Conservation (phyloP, 371 early-diverging fungal species). For the Actinomucor elegans region DNA sequence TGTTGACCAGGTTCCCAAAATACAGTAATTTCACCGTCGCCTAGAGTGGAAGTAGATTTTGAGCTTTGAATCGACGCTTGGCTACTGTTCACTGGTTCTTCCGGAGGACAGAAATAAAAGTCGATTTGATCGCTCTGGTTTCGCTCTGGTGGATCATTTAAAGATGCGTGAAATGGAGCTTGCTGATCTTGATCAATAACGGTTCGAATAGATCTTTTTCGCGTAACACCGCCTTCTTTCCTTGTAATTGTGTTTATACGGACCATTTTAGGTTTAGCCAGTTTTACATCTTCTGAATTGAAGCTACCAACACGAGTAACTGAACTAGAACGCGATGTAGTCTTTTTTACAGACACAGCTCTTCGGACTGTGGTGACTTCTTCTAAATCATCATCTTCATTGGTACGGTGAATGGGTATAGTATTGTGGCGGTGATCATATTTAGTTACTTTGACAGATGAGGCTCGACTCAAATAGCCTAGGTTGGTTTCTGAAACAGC, state of each 20-base stretch:
- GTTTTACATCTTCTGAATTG: constrained; percentile 1
- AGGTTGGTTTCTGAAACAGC: too few species aligned
- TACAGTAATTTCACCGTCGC: constrained; percentile 42
- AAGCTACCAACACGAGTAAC: constrained; percentile 6
- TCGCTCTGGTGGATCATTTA: neutral
- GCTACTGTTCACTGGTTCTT: constrained; percentile 4
- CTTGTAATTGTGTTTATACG: constrained; percentile 22
- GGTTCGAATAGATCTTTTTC: constrained; percentile 29
- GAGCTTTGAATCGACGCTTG: constrained; percentile 19
- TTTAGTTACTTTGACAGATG: constrained; percentile 39
- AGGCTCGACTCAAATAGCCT: constrained; percentile 18
- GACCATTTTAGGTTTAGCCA: constrained; percentile 30
- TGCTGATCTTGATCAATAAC: neutral
- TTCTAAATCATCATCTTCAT: constrained; percentile 1
- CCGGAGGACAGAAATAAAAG: constrained; percentile 20
- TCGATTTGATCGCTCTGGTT: constrained; percentile 6
- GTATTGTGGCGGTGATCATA: constrained; percentile 27
- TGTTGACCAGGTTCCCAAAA: constrained; percentile 18
- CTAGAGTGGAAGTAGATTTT: constrained; percentile 22
- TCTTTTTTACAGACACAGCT: constrained; percentile 33
- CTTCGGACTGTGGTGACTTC: constrained; percentile 12
- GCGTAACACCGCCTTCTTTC: constrained; percentile 15
- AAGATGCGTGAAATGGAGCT: neutral
- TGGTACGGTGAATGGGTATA: constrained; percentile 1
- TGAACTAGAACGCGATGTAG: constrained; percentile 7